Base-by-base conservation (phyloP, 345 rosid genomes). In the Lepidium sativum region DNA sequence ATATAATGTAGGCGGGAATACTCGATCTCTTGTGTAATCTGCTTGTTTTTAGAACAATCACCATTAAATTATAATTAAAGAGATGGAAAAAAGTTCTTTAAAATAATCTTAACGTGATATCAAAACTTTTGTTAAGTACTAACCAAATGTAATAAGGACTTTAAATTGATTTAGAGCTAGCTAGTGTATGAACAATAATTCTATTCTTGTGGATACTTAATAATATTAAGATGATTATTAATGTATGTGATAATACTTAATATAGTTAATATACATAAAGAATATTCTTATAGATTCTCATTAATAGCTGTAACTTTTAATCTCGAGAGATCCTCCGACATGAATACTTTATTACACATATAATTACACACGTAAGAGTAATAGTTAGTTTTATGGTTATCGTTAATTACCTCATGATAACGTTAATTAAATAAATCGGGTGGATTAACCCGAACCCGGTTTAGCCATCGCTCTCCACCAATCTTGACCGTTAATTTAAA, bases 401-500 rank as follows among this genome's bases (percentile, higher is more conserved):
- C 75, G 23, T 71, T 40, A 48, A 43, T 37, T 25, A 21, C 32
- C 6, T 0, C 1, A 43, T 5, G 58, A 71, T 49, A 48, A 63
- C 64, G 44, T 71, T 63, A 71, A 29, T 0, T 45, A 27, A 35
- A 25, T 25, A 25, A 70, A n/a, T 14, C 42, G 4, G 4, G 63
- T 44, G 9, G 20, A 9, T 47, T 17, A 2, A 38, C 43, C 56
- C 20, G 65, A 70, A 71, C 75, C 65, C 70, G 57, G 15, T 32
- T 7, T 7, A 0, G n/a, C 60, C 7, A 64, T 56, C 45, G 0
- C 38, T 47, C 47, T 71, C 65, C 47, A 31, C 4, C 0, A 71
- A 64, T 71, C 60, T 0, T 0, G 12, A 16, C 70, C 59, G 58
- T 63, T 59, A 65, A 63, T 71, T 12, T 55, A 63, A 63, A 55